Base-by-base conservation (phyloP, 345 rosid species). In the Kernera saxatilis region DNA sequence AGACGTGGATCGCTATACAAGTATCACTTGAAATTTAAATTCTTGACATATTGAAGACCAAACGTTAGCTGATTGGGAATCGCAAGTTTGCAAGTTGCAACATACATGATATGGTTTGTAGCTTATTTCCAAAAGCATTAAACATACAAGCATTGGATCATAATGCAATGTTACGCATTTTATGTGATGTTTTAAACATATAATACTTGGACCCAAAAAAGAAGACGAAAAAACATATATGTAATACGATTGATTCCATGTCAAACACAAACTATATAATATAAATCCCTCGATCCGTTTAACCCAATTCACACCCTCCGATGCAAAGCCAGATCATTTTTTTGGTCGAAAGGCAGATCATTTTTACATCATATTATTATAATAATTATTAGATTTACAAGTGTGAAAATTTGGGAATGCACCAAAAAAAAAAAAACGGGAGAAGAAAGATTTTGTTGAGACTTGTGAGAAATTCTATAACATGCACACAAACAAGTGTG, bases 341-440 rank as follows among this genome's bases (percentile, higher is more conserved):
- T n/a, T n/a, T n/a, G n/a, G n/a, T n/a, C n/a, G n/a, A n/a, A n/a
- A n/a, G n/a, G n/a, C n/a, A n/a, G n/a, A n/a, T 29, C 53, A 32
- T 3, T 27, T 67, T 41, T 17, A 19, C 17, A n/a, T 52, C 39
- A 1, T 11, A 12, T 52, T 39, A 39, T 29, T 6, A 33, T 55
- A 39, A 33, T 39, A 14, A 39, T 53, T 64, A 53, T 54, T 45
- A 43, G 23, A 63, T 52, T 52, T 61, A 72, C 70, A 72, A 41
- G 69, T 71, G 76, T 22, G 11, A 10, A 60, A 41, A n/a, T 12
- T 43, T 52, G 51, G 55, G 36, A 71, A 30, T 52, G 63, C 62
- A 21, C 53, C 40, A 71, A 52, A 45, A 3, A 1, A 40, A 19
- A n/a, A 32, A 67, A 15, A 12, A 19, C 1, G 18, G 51, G 5